A percentile compares a stretch with the other conserved stretches of the same genome.
Evolutionary conservation across 768 basidiomycete species (phyloP).

Genomic region (Psilocybe sp.): DNA sequence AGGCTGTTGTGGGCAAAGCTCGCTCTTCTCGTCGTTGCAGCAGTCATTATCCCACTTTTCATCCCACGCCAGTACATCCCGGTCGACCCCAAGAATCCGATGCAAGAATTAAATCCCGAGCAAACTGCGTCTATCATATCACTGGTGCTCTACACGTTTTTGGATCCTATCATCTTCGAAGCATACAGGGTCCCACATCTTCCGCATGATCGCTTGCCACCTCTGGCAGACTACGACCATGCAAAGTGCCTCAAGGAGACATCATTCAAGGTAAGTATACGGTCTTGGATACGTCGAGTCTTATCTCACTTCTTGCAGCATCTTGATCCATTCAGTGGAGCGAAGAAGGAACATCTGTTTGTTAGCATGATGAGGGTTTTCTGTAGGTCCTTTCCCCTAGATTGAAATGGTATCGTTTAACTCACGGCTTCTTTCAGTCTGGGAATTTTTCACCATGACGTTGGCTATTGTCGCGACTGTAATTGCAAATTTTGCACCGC

Average conservation of each 20-base stretch:
- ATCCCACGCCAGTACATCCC: slow-evolving; percentile 53
- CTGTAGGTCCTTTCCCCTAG: slow-evolving; percentile 13
- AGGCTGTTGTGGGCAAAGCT: slow-evolving; percentile 47
- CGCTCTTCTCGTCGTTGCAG: slow-evolving; percentile 37
- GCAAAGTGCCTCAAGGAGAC: slow-evolving; percentile 19
- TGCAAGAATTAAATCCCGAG: slow-evolving; percentile 37
- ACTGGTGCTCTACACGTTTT: slow-evolving; percentile 44
- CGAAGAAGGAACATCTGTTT: slow-evolving; percentile 42
- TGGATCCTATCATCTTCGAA: slow-evolving; percentile 48
- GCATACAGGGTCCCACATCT: slow-evolving; percentile 44
- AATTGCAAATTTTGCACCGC: slow-evolving; percentile 32
- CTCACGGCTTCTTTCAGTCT: slow-evolving; percentile 7
- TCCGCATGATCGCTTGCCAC: slow-evolving; percentile 50
- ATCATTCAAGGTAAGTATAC: slow-evolving; percentile 18
- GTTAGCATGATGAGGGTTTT: slow-evolving; percentile 41
- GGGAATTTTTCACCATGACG: slow-evolving; percentile 27
- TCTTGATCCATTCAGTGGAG: slow-evolving; percentile 37
- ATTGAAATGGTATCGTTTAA: not conserved
- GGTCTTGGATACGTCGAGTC: slow-evolving; percentile 11
- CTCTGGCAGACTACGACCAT: slow-evolving; percentile 59
- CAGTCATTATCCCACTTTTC: slow-evolving; percentile 47
- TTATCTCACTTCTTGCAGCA: slow-evolving; percentile 19
- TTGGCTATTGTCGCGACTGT: slow-evolving; percentile 25
- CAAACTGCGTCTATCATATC: slow-evolving; percentile 50
- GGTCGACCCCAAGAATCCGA: slow-evolving; percentile 41